Base-by-base conservation (phyloP, 139 green algal species). In the Asterochloris erici region DNA sequence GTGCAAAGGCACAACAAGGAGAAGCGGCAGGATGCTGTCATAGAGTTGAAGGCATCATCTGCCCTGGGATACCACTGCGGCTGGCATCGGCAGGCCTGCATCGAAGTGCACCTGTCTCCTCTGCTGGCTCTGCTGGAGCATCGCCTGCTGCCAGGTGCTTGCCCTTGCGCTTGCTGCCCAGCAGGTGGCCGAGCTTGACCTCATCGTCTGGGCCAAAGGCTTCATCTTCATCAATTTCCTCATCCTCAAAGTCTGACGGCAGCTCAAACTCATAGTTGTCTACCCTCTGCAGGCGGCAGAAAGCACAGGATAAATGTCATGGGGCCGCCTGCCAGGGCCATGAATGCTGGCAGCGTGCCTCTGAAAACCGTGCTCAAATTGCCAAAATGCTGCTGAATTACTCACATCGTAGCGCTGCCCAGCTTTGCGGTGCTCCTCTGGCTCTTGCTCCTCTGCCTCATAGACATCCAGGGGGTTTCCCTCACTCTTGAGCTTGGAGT, bases 201-300 rank as follows among this genome's bases (percentile, higher is more conserved):
- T 96, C 90, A 84, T 99, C 96, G 77, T 98, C 93, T 75, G 85
- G 91, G 0, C 88, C 97, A 83, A 99, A 99, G 9, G 95, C 96
- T 17, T 88, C 73, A 62, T 99, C 96, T 79, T 99, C 96, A 68
- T 98, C 95, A 60, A 99, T 98, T 77, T 99, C 96, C 84, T 99
- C 96, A 47, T 98, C 96, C 81, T 98, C 92, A 88, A 98, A 97
- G 79, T 97, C 93, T 0, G 84, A 90, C 0, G 94, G 94, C 73
- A 97, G 82, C 84, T 98, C 92, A 81, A 98, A 98, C 81, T 98
- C 93, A 78, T 96, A 97, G 68, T 92, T 95, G 14, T 97, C 95
- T 27, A 97, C 92, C 47, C 85, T 24, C 92, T 98, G 92, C 87
- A 86, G 17, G 63, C 68, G 11, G 10, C 13, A 79, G 14, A 79